Evolutionary conservation across 2,329 filamentous ascomycete species (phyloP), one percentile per base, ranked within the genome.

Genomic region (Rasamsonia emersonii): DNA sequence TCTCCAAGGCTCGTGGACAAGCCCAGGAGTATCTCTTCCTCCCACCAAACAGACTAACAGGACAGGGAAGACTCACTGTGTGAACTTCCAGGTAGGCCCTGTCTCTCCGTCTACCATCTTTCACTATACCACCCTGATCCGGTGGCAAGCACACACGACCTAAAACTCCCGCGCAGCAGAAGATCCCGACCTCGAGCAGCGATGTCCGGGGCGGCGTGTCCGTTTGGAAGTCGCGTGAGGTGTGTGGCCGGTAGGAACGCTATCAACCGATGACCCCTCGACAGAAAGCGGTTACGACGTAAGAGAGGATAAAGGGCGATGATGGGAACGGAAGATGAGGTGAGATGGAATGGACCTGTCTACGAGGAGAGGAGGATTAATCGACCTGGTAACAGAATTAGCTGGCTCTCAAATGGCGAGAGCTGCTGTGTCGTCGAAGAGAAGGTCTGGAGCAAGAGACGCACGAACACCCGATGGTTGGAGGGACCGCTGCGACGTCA

Each of bases 1-100:
- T 28, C 7, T n/a, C 25, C 7, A 11, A 15, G 10, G 9, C 3
- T 10, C 13, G 11, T n/a, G 10, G 15, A 10, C 28, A 18, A 30
- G 21, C 9, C 4, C 5, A 4, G n/a, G 17, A n/a, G 20, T 30
- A 18, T 13, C 3, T 10, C 13, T 5, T 13, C 29, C 28, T 40
- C 32, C 33, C 37, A 37, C 33, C 32, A 36, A 38, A 32, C 36
- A 33, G 35, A 31, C 36, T 35, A 21, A 28, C 25, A 14, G 11
- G 36, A 28, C 21, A 30, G 33, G 40, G 26, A 24, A 31, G 39
- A 73, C 86, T 65, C 83, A 93, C 88, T 96, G 89, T 65, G 89
- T 96, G 70, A 96, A 96, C 75, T 96, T 96, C 89, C 89, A 96
- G 68, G 88, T 96, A 60, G 88, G 88, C 73, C 78, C 86, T 68